Base-by-base conservation (phyloP, 2,329 filamentous ascomycete genomes). In the Trichophyton verrucosum region DNA sequence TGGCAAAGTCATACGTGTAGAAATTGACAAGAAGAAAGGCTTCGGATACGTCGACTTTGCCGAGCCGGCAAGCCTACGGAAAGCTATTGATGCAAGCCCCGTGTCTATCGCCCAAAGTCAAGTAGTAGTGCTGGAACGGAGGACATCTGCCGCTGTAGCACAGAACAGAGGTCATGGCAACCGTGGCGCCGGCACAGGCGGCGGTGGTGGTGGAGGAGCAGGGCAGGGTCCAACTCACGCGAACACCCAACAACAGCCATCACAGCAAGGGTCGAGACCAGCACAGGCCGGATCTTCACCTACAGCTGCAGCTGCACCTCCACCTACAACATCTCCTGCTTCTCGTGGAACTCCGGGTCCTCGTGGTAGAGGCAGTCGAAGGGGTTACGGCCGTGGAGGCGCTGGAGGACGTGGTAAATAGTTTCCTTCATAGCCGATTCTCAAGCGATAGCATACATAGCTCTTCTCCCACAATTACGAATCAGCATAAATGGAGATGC, bases 21-120 rank as follows among this genome's bases (percentile, higher is more conserved):
- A 96, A 68, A 92, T 97, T 60, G 92, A 97, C 71, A 91, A 91
- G 73, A 88, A 91, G 68, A 96, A 96, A 73, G 91, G 91, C 0
- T 95, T 96, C 68, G 92, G 91, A 1, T 96, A 96, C 71, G 86
- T 95, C 44, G 89, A 96, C 64, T 97, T 96, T 75, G 81, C 82
- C 8, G 85, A 90, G 22, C 81, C 86, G 0, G 84, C 86, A 7
- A 81, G 82, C 8, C 78, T 97, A 27, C 82, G 83, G 67, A 90
- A 88, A 68, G 92, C 92, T 3, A 85, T 96, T 69, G 81, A 84
- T 15, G 88, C 88, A 11, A 95, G 90, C 69, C 89, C 89, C 0
- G 81, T 96, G 33, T 78, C 86, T 20, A 86, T 97, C 9, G 91
- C 87, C 0, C 88, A 95, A 70, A 91, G 89, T 5, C 86, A 86